Conservation (phyloP, 345 rosid species). For the Pistacia vera region DNA sequence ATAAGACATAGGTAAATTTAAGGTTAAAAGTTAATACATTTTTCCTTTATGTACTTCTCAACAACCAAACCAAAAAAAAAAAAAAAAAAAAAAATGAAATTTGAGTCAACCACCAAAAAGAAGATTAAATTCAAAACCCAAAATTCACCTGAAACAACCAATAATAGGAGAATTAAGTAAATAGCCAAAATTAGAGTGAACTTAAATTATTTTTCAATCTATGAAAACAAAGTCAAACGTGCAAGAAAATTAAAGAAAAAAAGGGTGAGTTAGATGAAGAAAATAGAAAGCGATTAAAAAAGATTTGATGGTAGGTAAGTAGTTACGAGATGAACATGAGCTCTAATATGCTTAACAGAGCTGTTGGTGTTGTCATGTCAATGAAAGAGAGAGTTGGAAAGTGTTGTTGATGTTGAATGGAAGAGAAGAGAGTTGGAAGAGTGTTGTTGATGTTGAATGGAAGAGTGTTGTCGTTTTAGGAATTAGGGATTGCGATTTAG, state of each 20-base stretch:
- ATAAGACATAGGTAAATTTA: background rate
- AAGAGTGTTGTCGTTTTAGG: no score
- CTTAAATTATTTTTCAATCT: background rate
- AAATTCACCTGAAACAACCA: background rate
- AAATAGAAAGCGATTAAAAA: background rate
- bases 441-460: no score
- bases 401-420: no score
- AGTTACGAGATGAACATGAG: conserved; percentile 77
- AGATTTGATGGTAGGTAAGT: background rate
- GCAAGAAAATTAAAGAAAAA: background rate
- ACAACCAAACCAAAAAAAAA: conserved; percentile 2
- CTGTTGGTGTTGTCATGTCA: conserved; percentile 16
- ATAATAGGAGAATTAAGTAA: background rate
- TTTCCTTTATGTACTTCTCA: background rate
- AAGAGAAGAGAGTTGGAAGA: no score
- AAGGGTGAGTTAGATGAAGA: background rate
- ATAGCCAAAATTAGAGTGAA: background rate
- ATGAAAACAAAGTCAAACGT: conserved; percentile 1
- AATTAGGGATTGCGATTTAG: no score
- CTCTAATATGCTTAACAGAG: conserved; percentile 74
- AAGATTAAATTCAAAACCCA: background rate
- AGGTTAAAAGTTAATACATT: background rate
- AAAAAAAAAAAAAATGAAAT: background rate
- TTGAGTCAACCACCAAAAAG: background rate
- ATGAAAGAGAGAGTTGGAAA: no score